Base-by-base conservation (phyloP, 345 rosid species). In the Aurinia saxatilis region DNA sequence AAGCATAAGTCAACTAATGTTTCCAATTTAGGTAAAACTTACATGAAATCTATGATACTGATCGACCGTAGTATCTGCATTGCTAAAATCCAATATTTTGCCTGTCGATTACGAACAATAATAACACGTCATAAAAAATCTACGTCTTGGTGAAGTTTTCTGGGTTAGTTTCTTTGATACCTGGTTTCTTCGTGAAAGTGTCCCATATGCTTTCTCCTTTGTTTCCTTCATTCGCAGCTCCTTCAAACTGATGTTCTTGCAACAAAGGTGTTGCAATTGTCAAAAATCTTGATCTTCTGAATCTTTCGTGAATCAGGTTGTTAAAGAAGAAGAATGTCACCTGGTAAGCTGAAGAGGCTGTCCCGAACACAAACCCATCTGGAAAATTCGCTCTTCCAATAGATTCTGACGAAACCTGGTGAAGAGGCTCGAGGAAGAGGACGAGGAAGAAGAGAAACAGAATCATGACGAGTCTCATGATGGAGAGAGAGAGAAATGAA, bases 301-400 rank as follows among this genome's bases (percentile, higher is more conserved):
- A 5, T 34, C 8, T 52, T 54, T 56, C 47, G 35, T 50, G 44
- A 35, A 65, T 44, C 23, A 45, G 56, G 58, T 58, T 44, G 55
- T 3, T 50, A 49, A 31, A 37, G 19, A 19, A 66, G 46, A 8
- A 57, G 15, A 60, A 36, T 40, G 71, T 42, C 41, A 91, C 96
- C 88, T 88, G 96, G 59, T 88, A 84, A 71, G 96, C 98, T 6
- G 95, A 91, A 56, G 98, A 92, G 42, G 98, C 95, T 10, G 96
- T 86, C 47, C 98, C 95, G 31, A 91, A 92, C 7, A 75, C 57
- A 64, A 92, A 92, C 63, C 88, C 93, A 50, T 63, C 62, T 31
- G 96, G 95, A 33, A 91, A 91, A 78, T 82, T 81, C 47, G 21
- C 82, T 73, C 96, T 82, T 66, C 74, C 60, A 0, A 86, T 75